Evolutionary conservation across 768 basidiomycete species (phyloP), one percentile per base, ranked within the genome.

Genomic region (Kwoniella sp.): DNA sequence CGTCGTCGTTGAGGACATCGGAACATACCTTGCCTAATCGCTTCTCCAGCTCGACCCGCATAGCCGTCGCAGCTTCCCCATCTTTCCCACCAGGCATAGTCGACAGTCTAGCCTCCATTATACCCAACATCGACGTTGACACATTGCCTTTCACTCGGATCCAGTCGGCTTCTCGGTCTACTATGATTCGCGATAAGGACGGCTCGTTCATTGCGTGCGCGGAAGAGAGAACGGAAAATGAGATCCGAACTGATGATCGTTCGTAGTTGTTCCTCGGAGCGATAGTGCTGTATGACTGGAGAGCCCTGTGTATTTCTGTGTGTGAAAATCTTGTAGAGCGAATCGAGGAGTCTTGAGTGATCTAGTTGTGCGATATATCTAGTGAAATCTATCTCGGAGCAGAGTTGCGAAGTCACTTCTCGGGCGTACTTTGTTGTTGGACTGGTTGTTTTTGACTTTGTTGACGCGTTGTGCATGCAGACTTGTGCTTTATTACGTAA

Each of bases 101-200:
- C 8, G 78, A 78, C 38, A 87, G 81, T 63, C 84, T 81, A 38
- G 83, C 80, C 51, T 87, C 84, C 47, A 90, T 82, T 30, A 78
- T 77, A 0, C 79, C 73, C 15, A 84, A 64, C 13, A 86, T 83
- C 12, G 86, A 82, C 20, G 81, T 71, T 50, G 79, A 83, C 68
- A 87, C 86, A 78, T 86, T 86, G 51, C 77, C 72, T 66, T 86
- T 85, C 51, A 91, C 82, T 45, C 85, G 83, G 57, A 85, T 81
- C 90, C 89, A 91, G 76, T 88, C 87, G 12, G 85, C 82, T 22
- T 88, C 82, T 2, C 84, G 85, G 58, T 88, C 89, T 30, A 92
- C 83, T 5, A 62, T 59, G n/a, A 80, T 71, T 15, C 79, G 59
- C 8, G 63, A 59, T 15, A 77, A 41, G 4, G 63, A 23, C 12